Conservation (phyloP, 2,329 filamentous ascomycete species). For the Venturia asperata region DNA sequence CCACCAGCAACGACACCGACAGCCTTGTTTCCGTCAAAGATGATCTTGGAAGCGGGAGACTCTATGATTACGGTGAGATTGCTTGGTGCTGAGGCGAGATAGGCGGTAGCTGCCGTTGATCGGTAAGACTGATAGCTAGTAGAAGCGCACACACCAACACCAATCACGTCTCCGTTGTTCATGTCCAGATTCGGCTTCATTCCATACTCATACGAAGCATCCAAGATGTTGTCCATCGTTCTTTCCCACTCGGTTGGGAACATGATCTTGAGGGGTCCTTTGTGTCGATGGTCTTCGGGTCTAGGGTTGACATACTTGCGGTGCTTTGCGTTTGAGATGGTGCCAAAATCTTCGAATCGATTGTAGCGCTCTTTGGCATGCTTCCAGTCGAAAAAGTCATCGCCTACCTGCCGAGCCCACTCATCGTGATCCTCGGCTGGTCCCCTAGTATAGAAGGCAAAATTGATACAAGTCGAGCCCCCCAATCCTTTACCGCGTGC, state of each 20-base stretch:
- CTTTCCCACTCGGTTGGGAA: constrained; percentile 46
- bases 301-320: constrained; percentile 44
- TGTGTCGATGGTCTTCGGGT: constrained; percentile 41
- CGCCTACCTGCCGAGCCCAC: constrained; percentile 51
- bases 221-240: constrained; percentile 44
- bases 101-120: constrained; percentile 45
- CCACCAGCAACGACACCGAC: constrained; percentile 41
- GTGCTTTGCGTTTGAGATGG: constrained; percentile 27
- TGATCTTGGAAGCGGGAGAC: constrained; percentile 41
- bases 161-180: constrained; percentile 53
- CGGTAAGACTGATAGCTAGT: constrained; percentile 44
- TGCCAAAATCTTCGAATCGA: constrained; percentile 48
- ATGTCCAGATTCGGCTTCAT: constrained; percentile 47
- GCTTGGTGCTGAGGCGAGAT: constrained; percentile 38
- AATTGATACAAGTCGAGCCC: constrained; percentile 39
- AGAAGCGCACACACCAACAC: constrained; percentile 46
- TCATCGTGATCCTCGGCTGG: constrained; percentile 55
- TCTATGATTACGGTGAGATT: constrained; percentile 50
- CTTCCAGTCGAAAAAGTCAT: constrained; percentile 51
- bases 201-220: constrained; percentile 38
- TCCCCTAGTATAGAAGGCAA: constrained; percentile 35
- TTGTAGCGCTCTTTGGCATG: constrained; percentile 46
- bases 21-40: constrained; percentile 41
- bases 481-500: constrained; percentile 43
- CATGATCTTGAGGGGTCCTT: constrained; percentile 43